Percentiles rank a stretch among this genome's conserved stretches.
Evolutionary conservation across 495 filamentous ascomycete species (phyloP).

Genomic region (Penicillium waksmanii): DNA sequence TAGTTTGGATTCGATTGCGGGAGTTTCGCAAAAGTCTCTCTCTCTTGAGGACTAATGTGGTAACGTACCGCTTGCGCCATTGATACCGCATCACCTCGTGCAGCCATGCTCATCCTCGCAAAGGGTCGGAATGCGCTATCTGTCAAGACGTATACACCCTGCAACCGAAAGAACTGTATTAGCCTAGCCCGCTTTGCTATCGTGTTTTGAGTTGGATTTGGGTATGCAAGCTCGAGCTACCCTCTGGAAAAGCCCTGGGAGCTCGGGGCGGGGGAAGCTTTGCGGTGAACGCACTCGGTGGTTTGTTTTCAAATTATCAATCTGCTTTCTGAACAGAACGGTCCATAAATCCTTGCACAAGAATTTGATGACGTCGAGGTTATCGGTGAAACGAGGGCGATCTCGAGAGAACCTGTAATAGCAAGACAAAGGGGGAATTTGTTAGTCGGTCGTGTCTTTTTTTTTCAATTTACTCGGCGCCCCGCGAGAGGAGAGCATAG

Average conservation of each 20-base stretch:
- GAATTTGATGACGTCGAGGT: conserved; percentile 93
- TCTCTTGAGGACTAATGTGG: too few species aligned
- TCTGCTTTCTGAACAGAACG: conserved; percentile 90
- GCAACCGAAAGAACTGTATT: conserved; percentile 4
- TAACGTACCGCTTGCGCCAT: conserved; percentile 76
- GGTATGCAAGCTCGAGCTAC: too few species aligned
- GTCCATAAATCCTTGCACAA: conserved; percentile 98
- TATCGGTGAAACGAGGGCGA: conserved; percentile 82
- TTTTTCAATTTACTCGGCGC: conserved; percentile 26
- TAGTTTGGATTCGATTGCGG: neutral
- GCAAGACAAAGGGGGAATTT: neutral
- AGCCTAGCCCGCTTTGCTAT: neutral
- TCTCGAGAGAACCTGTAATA: conserved; percentile 78
- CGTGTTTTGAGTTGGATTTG: too few species aligned
- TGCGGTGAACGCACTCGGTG: conserved; percentile 65
- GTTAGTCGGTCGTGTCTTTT: neutral
- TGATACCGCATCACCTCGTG: conserved; percentile 68
- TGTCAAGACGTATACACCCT: conserved; percentile 95
- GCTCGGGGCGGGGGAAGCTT: too few species aligned
- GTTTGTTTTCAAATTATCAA: conserved; percentile 98
- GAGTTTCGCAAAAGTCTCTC: neutral
- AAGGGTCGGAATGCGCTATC: conserved; percentile 93
- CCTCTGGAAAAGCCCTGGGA: too few species aligned
- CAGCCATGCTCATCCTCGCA: conserved; percentile 79
- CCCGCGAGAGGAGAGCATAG: too few species aligned